Conservation (phyloP, 768 basidiomycete genomes). For the Russula brevipes region DNA sequence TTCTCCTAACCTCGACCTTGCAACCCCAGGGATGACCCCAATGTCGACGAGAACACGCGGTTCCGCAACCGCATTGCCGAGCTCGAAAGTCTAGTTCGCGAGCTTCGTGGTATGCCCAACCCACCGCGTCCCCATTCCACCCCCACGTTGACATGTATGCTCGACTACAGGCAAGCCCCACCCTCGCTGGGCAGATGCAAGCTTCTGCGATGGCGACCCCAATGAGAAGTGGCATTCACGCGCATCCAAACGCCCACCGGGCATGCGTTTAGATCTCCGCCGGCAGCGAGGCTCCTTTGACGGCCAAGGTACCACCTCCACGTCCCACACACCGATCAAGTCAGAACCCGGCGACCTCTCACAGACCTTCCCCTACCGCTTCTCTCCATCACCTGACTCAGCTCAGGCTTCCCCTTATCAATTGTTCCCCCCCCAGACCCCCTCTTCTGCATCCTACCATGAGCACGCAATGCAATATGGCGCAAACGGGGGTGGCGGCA, state of each 20-base stretch:
- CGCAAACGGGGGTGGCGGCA: conserved; percentile 6
- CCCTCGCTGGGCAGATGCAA: conserved; percentile 78
- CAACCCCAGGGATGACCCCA: conserved; percentile 68
- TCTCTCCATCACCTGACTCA: conserved; percentile 27
- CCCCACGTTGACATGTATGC: conserved; percentile 2
- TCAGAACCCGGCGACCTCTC: conserved; percentile 23
- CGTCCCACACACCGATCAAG: conserved; percentile 53
- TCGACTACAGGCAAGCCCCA: conserved; percentile 68
- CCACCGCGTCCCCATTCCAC: not conserved
- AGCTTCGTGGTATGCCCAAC: conserved; percentile 59
- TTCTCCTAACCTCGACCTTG: not conserved
- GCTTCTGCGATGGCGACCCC: conserved; percentile 73
- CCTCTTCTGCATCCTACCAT: conserved; percentile 11
- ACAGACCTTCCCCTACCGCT: conserved; percentile 27
- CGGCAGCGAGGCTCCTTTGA: conserved; percentile 27
- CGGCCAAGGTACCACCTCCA: conserved; percentile 23
- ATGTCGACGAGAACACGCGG: conserved; percentile 80
- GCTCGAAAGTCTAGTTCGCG: conserved; percentile 86
- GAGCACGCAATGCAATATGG: conserved; percentile 17
- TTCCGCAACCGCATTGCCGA: conserved; percentile 86
- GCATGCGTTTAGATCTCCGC: conserved; percentile 29
- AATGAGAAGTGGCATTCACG: conserved; percentile 85
- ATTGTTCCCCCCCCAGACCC: conserved; percentile 20
- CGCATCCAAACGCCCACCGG: conserved; percentile 56
- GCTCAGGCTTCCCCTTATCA: conserved; percentile 26